Conservation (phyloP, 768 basidiomycete genomes). For the Pleurotus djamor region DNA sequence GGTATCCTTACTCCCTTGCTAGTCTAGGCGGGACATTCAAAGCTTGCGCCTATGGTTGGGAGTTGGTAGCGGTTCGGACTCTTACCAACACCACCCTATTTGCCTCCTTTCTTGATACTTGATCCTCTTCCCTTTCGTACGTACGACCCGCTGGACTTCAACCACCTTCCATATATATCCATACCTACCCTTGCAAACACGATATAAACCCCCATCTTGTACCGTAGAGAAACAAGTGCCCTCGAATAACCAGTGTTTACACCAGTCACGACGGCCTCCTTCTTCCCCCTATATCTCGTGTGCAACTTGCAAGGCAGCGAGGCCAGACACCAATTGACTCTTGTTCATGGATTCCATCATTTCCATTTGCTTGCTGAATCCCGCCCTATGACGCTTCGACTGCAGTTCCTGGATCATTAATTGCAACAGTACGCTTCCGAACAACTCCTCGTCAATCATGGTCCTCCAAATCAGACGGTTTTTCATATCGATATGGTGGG, state of each 20-base stretch:
- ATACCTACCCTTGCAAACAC: too few relatives aligned
- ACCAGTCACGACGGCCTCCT: too few relatives aligned
- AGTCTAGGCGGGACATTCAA: slow-evolving; percentile 29
- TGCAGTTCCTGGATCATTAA: slow-evolving; percentile 1
- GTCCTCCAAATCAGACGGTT: slow-evolving; percentile 15
- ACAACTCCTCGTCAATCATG: slow-evolving; percentile 21
- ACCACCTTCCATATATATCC: too few relatives aligned
- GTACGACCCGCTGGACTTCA: too few relatives aligned
- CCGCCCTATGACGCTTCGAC: not conserved
- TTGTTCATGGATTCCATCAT: slow-evolving; percentile 34
- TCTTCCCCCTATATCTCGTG: slow-evolving; percentile 25
- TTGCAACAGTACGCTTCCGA: slow-evolving; percentile 12
- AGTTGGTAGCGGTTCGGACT: slow-evolving; percentile 12
- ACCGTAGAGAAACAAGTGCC: slow-evolving; percentile 25
- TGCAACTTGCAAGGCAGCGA: slow-evolving; percentile 27
- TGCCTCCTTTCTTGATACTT: slow-evolving; percentile 1
- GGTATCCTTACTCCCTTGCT: not conserved
- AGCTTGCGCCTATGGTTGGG: slow-evolving; percentile 22
- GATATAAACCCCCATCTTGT: too few relatives aligned
- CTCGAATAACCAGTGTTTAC: slow-evolving; percentile 42
- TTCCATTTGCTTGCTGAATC: slow-evolving; percentile 21
- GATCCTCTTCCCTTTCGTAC: slow-evolving; percentile 6
- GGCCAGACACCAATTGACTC: slow-evolving; percentile 27
- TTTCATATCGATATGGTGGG: slow-evolving; percentile 17
- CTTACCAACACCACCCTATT: too few relatives aligned